A percentile compares a stretch with the other conserved stretches of the same genome.
Conservation (phyloP, 202 grass and related monocot genomes). For the Miscanthus sacchariflorus region DNA sequence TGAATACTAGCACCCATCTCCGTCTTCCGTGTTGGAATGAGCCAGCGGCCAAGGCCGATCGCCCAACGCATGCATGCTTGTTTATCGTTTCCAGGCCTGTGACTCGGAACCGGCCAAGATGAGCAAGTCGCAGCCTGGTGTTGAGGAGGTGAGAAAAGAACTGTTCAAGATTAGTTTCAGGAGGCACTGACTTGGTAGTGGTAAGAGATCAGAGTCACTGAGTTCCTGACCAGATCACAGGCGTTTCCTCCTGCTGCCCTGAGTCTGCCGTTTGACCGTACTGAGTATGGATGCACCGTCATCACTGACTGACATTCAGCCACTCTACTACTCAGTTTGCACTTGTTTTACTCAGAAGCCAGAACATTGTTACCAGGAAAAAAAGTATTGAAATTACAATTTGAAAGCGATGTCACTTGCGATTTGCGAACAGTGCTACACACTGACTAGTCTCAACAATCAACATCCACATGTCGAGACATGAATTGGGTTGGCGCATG, state of each 20-base stretch:
- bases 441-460: background rate
- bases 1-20: background rate
- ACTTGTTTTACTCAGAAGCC: background rate
- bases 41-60: background rate
- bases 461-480: background rate
- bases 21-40: background rate
- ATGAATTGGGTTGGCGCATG: background rate
- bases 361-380: background rate
- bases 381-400: background rate
- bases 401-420: background rate
- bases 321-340: background rate
- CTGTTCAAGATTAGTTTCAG: background rate
- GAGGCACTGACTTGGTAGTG: background rate
- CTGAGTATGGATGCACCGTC: background rate
- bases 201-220: background rate
- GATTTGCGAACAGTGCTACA: background rate
- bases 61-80: background rate
- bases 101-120: background rate
- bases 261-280: background rate
- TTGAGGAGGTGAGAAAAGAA: background rate
- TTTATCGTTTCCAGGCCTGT: constrained; percentile 25
- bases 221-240: background rate
- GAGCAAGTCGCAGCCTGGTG: constrained; percentile 1
- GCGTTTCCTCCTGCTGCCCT: background rate
- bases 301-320: background rate